Evolutionary conservation across 2,329 filamentous ascomycete genomes (phyloP), one percentile per base, ranked within the genome.

Genomic region (Triangularia setosa): DNA sequence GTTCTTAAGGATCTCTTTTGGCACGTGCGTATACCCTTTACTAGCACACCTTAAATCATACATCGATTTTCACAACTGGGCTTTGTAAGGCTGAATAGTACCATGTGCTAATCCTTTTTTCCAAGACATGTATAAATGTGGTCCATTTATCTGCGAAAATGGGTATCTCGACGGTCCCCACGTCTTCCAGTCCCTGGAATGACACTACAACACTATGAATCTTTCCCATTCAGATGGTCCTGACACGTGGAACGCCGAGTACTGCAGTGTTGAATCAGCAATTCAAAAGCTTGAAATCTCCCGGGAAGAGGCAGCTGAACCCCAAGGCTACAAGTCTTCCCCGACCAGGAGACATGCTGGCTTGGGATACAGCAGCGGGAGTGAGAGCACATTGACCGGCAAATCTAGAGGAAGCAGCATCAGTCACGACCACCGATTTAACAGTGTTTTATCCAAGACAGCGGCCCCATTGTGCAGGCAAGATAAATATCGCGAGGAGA

Each of bases 241-340:
- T 8, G n/a, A 6, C 35, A 44, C 30, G 30, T 33, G 7, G 30
- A 33, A 33, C 12, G 2, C 35, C n/a, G n/a, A 21, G n/a, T 9
- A 48, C 11, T n/a, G n/a, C 3, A 5, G n/a, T 11, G n/a, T 48
- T 2, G 40, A 35, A 8, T 40, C 35, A 3, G 60, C 57, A 12
- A 40, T 68, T 4, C 61, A 18, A 12, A 33, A 25, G 18, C 44
- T 65, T 21, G 53, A 60, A n/a, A 28, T 69, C n/a, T 65, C 65
- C 3, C 62, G 57, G 16, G 56, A 66, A 14, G 23, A 64, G 16
- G 53, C 54, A n/a, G 67, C 64, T 8, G 63, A 68, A 30, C 63
- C 67, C 21, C 61, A 69, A 25, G 64, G 62, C 2, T 70, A 63
- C 60, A 70, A 9, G 5, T 48, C n/a, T 21, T 48, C n/a, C 8